A percentile compares a stretch with the other conserved stretches of the same genome.
Conservation (phyloP, 345 rosid species). For the Salix exigua region DNA sequence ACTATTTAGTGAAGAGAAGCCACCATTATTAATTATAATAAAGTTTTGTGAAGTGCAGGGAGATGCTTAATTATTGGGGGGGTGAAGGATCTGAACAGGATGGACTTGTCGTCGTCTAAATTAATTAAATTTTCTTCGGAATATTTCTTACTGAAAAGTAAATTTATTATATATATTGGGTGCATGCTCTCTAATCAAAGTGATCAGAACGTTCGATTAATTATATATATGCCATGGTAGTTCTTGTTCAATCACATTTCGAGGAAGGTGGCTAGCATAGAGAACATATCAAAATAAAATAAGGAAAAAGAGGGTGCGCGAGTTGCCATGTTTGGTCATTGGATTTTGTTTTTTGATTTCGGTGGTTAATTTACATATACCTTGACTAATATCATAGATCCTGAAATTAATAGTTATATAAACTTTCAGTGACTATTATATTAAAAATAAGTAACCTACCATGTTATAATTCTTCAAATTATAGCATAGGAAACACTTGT, state of each 20-base stretch:
- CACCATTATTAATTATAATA: background rate
- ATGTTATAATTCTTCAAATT: no score
- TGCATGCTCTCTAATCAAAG: no score
- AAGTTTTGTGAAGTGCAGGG: background rate
- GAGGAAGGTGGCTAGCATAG: background rate
- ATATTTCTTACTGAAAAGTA: background rate
- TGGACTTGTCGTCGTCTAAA: background rate
- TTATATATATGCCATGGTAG: no score
- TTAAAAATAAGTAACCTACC: no score
- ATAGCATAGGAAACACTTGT: no score
- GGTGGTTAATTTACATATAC: rapidly evolving
- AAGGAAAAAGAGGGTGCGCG: no score
- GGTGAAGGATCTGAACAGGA: background rate
- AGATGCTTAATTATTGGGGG: background rate
- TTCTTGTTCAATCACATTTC: background rate
- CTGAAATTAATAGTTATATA: rapidly evolving
- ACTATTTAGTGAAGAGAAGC: no score
- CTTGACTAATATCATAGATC: rapidly evolving
- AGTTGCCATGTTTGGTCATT: no score
- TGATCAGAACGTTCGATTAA: no score
- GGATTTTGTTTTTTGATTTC: no score
- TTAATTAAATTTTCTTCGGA: background rate
- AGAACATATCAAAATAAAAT: no score
- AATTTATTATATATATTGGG: background rate
- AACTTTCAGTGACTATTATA: rapidly evolving